These are phyloP conservation scores for Inonotus obliquus DNA, from an alignment of 1,284 basidiomycete genomes.

Conservation along the genomic window DNA sequence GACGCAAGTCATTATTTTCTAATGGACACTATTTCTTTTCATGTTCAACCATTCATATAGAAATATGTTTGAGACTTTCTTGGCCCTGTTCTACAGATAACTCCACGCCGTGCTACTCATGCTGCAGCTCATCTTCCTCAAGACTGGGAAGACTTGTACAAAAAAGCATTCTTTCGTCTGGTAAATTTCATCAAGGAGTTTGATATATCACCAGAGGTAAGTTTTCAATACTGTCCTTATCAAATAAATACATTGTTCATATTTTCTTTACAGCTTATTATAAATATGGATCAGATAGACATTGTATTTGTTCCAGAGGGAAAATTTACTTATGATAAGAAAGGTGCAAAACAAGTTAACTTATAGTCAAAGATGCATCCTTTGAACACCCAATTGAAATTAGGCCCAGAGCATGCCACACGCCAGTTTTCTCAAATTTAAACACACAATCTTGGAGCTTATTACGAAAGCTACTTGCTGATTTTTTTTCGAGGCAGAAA, in stretches of 20 bases:
- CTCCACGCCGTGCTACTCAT: not conserved
- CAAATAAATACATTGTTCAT: no score
- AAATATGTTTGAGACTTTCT: not conserved
- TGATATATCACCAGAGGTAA: not conserved
- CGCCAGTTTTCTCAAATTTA: no score
- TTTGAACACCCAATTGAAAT: no score
- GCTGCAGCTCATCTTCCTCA: not conserved
- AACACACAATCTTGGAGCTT: no score
- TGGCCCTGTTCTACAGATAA: not conserved
- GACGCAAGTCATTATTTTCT: not conserved
- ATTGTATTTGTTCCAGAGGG: constrained; percentile 22
- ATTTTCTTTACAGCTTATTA: constrained; percentile 9
- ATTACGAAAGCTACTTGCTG: no score
- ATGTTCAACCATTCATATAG: not conserved
- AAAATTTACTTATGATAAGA: no score
- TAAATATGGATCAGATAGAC: constrained; percentile 38
- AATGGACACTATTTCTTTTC: not conserved
- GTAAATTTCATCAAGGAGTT: not conserved
- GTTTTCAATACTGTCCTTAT: not conserved
- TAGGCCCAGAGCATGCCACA: no score
- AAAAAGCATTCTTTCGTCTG: not conserved
- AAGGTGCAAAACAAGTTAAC: no score
- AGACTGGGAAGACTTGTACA: not conserved
- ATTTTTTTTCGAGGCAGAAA: no score
- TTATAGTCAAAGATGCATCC: no score